Evolutionary conservation across 768 basidiomycete species (phyloP).

Genomic region (Coprinellus aureogranulatus): DNA sequence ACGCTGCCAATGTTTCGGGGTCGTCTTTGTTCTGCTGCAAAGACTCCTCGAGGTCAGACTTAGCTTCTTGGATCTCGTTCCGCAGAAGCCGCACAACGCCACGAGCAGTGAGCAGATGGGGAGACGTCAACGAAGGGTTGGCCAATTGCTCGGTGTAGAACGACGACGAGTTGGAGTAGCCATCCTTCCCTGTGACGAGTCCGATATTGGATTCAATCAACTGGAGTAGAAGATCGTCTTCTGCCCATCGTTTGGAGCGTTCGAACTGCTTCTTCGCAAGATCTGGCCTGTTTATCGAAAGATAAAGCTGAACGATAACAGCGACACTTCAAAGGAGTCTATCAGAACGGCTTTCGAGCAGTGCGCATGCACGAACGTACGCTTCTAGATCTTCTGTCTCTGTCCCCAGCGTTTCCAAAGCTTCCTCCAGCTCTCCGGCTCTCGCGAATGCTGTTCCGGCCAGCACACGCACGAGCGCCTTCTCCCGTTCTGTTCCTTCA

Average conservation of each 20-base stretch:
- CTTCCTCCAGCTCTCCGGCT: conserved; percentile 88
- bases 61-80: conserved; percentile 72
- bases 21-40: conserved; percentile 56
- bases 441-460: conserved; percentile 85
- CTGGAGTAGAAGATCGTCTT: conserved; percentile 87
- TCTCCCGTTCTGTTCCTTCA: conserved; percentile 66
- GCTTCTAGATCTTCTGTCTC: conserved; percentile 83
- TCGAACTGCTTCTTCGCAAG: conserved; percentile 85
- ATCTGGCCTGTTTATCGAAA: conserved; percentile 86
- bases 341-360: neutral
- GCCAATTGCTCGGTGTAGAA: conserved; percentile 85
- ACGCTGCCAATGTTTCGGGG: conserved; percentile 66
- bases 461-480: conserved; percentile 69
- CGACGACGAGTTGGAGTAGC: conserved; percentile 50
- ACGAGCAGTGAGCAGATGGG: conserved; percentile 74
- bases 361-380: conserved; percentile 45
- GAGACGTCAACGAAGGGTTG: conserved; percentile 73
- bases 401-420: conserved; percentile 79
- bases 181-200: conserved; percentile 71
- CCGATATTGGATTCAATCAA: conserved; percentile 83
- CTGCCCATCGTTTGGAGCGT: conserved; percentile 79
- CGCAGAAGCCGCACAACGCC: conserved; percentile 77
- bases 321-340: conserved; percentile 55
- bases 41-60: conserved; percentile 78
- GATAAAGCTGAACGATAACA: conserved; percentile 79